A percentile compares a stretch with the other conserved stretches of the same genome.
These are phyloP conservation scores for Mycena sp. DNA, from an alignment of 1,284 basidiomycete species.

Conservation along the genomic window DNA sequence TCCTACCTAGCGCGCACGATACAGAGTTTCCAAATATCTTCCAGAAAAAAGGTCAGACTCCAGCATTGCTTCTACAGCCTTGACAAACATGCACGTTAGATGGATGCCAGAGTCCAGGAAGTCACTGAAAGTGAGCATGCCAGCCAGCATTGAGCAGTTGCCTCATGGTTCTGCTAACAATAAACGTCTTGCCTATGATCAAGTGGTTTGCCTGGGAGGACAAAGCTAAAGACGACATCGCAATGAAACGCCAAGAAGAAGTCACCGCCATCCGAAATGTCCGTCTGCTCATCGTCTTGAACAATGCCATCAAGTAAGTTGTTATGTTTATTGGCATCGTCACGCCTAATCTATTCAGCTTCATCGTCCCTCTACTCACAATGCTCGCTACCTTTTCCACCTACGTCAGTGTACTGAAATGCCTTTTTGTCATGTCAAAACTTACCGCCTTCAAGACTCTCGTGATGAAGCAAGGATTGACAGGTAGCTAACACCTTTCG, in stretches of 20 bases:
- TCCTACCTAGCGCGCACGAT: slow-evolving; percentile 47
- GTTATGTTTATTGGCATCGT: slow-evolving; percentile 25
- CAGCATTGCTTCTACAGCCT: not conserved
- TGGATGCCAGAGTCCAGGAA: slow-evolving; percentile 60
- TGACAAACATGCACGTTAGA: slow-evolving; percentile 26
- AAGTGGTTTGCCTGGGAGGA: slow-evolving; percentile 75
- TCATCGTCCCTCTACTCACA: slow-evolving; percentile 27
- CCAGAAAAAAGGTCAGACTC: slow-evolving; percentile 28
- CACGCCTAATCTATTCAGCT: slow-evolving; percentile 14
- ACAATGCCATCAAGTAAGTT: slow-evolving; percentile 54
- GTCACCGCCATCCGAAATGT: slow-evolving; percentile 54
- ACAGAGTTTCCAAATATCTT: slow-evolving; percentile 14
- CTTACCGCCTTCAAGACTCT: slow-evolving; percentile 39
- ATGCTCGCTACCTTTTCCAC: slow-evolving; percentile 31
- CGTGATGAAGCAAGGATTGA: slow-evolving; percentile 45
- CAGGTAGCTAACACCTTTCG: not conserved
- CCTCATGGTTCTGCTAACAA: slow-evolving; percentile 25
- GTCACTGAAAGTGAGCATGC: slow-evolving; percentile 53
- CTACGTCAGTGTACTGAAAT: slow-evolving; percentile 19
- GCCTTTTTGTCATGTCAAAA: not conserved
- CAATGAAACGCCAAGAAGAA: slow-evolving; percentile 64
- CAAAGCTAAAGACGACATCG: slow-evolving; percentile 58
- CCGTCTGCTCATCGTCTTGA: slow-evolving; percentile 53
- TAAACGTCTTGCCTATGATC: slow-evolving; percentile 64
- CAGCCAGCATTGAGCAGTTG: not conserved